Evolutionary conservation across 108 stramenopile genomes (phyloP), one percentile per base, ranked within the genome.

Genomic region (Licmophora abbreviata): DNA sequence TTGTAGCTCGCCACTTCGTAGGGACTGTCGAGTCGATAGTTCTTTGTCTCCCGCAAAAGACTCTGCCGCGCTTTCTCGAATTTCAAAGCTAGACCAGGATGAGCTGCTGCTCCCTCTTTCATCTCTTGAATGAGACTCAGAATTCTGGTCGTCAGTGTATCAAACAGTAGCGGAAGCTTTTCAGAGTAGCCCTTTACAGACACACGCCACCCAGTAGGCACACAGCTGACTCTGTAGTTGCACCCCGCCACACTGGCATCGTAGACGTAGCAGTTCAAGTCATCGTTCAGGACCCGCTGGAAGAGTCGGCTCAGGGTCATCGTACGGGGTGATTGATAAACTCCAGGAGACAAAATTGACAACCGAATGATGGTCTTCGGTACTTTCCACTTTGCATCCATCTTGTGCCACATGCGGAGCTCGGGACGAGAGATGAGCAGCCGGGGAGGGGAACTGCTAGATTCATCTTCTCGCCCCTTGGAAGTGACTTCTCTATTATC

Each of bases 211-310:
- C 81, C 82, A 32, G 66, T 61, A 8, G 86, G 87, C 21, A 65
- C 46, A 44, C 77, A 73, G 10, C 50, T 52, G 1, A 93, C 73
- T 1, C 81, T 57, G 54, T 88, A 88, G 55, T 65, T 82, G 56
- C 84, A 83, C 4, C 91, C 91, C 4, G 91, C 91, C 7, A 93
- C 40, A 40, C 74, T 77, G n/a, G 91, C 91, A 64, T 93, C 91
- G 50, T 93, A 93, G 0, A 86, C 78, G 42, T 70, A 83, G 0
- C 77, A 81, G 38, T 93, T 93, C 29, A 93, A 54, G 59, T 87
- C 87, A 46, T 93, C 92, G 11, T 66, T 84, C 48, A 93, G 54
- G 7, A 93, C 73, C 40, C 79, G 65, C 48, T 83, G 74, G 48
- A 77, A 93, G 14, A 93, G 70, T 4, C 92, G 74, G 43, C 63